Conservation (phyloP, 805 yeast genomes). For the Metschnikowia dekortorum region DNA sequence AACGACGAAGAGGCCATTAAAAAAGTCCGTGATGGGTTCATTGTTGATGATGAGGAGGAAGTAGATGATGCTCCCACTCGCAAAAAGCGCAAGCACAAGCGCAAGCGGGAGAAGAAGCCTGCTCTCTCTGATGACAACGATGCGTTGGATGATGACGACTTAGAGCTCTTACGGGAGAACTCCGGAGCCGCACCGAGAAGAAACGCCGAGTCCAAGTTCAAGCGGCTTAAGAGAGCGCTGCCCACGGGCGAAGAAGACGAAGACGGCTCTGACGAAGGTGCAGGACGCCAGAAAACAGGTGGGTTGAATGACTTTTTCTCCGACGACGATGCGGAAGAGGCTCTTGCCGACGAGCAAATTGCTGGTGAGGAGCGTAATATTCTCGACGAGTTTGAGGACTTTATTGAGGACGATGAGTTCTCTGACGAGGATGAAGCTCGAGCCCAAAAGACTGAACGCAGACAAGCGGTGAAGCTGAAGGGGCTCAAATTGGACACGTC, state of each 20-base stretch:
- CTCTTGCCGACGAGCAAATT: slow-evolving; percentile 4
- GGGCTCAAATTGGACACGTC: slow-evolving; percentile 52
- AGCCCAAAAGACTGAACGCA: slow-evolving; percentile 28
- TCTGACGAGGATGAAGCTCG: slow-evolving; percentile 68
- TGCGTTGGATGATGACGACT: slow-evolving; percentile 89
- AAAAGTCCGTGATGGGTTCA: slow-evolving; percentile 83
- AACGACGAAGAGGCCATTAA: slow-evolving; percentile 83
- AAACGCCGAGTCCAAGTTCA: slow-evolving; percentile 49
- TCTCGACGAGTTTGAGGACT: slow-evolving; percentile 89
- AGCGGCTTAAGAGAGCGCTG: slow-evolving; percentile 75
- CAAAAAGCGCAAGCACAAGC: slow-evolving; percentile 27
- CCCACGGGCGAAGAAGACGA: slow-evolving; percentile 33
- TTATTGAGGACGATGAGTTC: slow-evolving; percentile 94
- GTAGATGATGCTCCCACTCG: slow-evolving; percentile 41
- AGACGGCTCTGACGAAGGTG: slow-evolving; percentile 7
- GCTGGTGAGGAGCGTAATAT: slow-evolving; percentile 30
- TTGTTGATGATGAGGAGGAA: slow-evolving; percentile 85
- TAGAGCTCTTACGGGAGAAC: slow-evolving; percentile 86
- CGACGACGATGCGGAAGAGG: slow-evolving; percentile 38
- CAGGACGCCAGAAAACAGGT: slow-evolving; percentile 10
- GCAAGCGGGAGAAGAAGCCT: slow-evolving; percentile 14
- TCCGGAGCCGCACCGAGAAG: slow-evolving; percentile 57
- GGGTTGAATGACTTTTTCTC: slow-evolving; percentile 69
- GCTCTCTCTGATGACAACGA: slow-evolving; percentile 41
- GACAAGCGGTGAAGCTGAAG: slow-evolving; percentile 28